phyloP scores from a whole-genome alignment of 345 rosid species.

The Eucalyptus sp. region DNA sequence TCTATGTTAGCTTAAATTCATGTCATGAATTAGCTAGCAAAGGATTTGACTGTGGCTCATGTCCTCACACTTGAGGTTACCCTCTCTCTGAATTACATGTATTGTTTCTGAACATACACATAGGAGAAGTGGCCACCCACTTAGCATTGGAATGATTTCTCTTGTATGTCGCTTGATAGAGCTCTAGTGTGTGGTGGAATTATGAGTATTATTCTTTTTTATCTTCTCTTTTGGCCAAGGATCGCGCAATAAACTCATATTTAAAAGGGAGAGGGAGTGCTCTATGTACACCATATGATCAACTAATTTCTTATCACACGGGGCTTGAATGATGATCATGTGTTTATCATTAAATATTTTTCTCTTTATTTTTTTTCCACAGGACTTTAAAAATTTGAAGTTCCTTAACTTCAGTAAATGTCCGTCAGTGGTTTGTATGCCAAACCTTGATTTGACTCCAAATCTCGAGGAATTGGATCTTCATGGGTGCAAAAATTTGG shows the following conservation, averaged over 20 bases:
- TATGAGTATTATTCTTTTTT: neutral
- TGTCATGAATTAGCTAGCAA: neutral
- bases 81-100: neutral
- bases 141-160: neutral
- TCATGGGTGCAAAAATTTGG: neutral
- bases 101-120: neutral
- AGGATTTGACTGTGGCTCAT: neutral
- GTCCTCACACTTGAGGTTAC: neutral
- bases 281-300: neutral
- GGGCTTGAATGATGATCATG: neutral
- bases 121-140: neutral
- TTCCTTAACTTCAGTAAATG: neutral
- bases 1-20: neutral
- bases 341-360: neutral
- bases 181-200: neutral
- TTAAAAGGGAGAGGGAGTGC: neutral
- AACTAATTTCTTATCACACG: neutral
- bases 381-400: neutral
- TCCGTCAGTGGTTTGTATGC: rapidly evolving
- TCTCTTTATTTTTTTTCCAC: neutral
- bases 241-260: neutral
- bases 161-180: neutral
- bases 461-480: neutral
- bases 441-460: neutral
- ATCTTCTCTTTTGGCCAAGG: neutral